phyloP scores from a whole-genome alignment of 768 basidiomycete species.

The Chalciporus piperatus region DNA sequence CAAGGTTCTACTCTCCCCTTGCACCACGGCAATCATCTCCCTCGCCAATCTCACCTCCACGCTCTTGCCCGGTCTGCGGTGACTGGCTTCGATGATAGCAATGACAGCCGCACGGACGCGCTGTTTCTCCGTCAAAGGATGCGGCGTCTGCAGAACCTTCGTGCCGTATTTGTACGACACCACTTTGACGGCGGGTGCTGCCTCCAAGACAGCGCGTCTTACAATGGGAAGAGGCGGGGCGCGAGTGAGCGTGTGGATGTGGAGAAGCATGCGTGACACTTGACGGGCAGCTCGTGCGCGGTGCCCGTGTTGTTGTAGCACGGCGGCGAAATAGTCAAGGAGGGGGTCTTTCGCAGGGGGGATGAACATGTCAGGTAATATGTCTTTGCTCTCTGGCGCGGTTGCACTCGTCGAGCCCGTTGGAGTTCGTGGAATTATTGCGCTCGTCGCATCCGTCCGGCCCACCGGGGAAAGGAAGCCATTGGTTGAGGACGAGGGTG shows the following conservation, averaged over 20 bases:
- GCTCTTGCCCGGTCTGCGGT: conserved; percentile 52
- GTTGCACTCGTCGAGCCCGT: background rate
- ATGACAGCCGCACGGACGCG: conserved; percentile 64
- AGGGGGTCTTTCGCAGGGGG: conserved; percentile 77
- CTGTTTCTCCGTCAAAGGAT: conserved; percentile 79
- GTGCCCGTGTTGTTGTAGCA: conserved; percentile 62
- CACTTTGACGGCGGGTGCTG: conserved; percentile 68
- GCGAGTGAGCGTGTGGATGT: conserved; percentile 72
- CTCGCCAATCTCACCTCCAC: conserved; percentile 71
- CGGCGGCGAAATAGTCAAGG: conserved; percentile 61
- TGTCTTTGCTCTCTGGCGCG: background rate
- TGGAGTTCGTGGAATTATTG: background rate
- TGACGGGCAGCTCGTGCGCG: conserved; percentile 56
- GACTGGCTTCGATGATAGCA: conserved; percentile 68
- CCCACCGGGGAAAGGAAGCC: background rate
- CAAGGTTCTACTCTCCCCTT: conserved; percentile 58
- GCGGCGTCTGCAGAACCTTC: conserved; percentile 65
- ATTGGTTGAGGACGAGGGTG: background rate
- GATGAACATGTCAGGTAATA: conserved; percentile 42
- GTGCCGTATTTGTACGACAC: conserved; percentile 57
- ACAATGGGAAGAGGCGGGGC: conserved; percentile 80
- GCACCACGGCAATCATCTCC: conserved; percentile 72
- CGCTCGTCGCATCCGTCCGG: background rate
- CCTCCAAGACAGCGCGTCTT: conserved; percentile 63
- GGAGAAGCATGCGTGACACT: conserved; percentile 60